These are phyloP conservation scores for Uronychia setigera DNA, from an alignment of 73 alveolate genomes.

Conservation along the genomic window DNA sequence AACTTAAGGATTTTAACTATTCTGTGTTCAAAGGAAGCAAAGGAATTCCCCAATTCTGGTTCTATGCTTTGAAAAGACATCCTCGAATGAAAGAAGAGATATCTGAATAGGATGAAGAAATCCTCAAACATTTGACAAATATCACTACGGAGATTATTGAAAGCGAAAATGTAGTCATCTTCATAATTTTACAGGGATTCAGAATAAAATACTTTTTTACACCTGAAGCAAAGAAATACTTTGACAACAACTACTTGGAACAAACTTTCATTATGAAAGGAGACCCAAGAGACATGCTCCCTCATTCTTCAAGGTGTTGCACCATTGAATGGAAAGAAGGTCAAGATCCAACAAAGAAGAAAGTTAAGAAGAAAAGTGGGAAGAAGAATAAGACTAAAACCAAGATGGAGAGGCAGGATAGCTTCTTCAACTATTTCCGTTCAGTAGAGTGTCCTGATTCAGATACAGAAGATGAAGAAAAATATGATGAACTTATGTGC, in stretches of 20 bases:
- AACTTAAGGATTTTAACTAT: not conserved
- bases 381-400: constrained; percentile 25
- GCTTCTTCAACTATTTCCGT: not conserved
- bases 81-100: not conserved
- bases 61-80: not conserved
- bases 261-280: not conserved
- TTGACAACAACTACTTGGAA: not conserved
- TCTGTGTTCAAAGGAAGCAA: not conserved
- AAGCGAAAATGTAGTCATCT: not conserved
- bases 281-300: not conserved
- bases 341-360: constrained; percentile 52
- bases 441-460: not conserved
- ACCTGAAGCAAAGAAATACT: not conserved
- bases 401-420: not conserved
- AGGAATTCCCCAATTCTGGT: not conserved
- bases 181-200: not conserved
- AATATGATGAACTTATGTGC: not conserved
- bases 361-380: constrained; percentile 56
- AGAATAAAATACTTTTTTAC: not conserved
- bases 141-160: not conserved
- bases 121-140: not conserved
- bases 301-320: constrained; percentile 2
- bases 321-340: constrained; percentile 42
- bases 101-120: not conserved
- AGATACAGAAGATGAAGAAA: not conserved